Base-by-base conservation (phyloP, 805 yeast genomes). In the Clavispora fructus region DNA sequence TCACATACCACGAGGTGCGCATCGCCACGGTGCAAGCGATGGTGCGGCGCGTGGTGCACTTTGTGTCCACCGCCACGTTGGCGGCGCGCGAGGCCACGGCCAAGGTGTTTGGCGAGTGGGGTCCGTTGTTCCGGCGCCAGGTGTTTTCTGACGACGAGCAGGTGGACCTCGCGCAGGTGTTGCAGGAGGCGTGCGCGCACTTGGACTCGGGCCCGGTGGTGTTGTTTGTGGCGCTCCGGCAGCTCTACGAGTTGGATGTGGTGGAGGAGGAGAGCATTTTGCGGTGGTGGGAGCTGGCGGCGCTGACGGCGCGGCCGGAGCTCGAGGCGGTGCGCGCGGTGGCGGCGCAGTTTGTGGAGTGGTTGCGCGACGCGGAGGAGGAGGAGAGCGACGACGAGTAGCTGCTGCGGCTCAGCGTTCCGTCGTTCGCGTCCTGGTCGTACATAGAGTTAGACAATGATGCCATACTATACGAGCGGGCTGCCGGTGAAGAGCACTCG, bases 1-100 rank as follows among this genome's bases (percentile, higher is more conserved):
- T 90, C 14, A 79, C 94, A 0, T 92, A 94, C 65, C 95, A 88
- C 58, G 96, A 91, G 60, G 97, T 94, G 12, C 79, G 97, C 61
- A 66, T 71, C 28, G 95, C 96, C 6, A 88, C 96, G 0, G 71
- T 82, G 31, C 73, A 74, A 33, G 94, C 97, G 0, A 71, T 94
- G 58, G 57, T 89, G 39, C 71, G 73, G 38, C 77, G 94, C 58
- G 79, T 87, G 11, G 74, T 80, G 43, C 88, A 88, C 54, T 84
- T 86, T 57, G 79, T 90, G 33, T 75, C 81, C 35, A 87, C 96
- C 1, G 87, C 79, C 49, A 86, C 96, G 0, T 70, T 87, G 53
- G 83, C 81, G 35, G 81, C 84, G 35, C 85, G 85, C 57, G 85
- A 80, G 23, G 97, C 97, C 0, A 78, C 85, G 0, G 73, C 72